phyloP scores from a whole-genome alignment of 2,329 filamentous ascomycete species.

The Leptographium lundbergii region DNA sequence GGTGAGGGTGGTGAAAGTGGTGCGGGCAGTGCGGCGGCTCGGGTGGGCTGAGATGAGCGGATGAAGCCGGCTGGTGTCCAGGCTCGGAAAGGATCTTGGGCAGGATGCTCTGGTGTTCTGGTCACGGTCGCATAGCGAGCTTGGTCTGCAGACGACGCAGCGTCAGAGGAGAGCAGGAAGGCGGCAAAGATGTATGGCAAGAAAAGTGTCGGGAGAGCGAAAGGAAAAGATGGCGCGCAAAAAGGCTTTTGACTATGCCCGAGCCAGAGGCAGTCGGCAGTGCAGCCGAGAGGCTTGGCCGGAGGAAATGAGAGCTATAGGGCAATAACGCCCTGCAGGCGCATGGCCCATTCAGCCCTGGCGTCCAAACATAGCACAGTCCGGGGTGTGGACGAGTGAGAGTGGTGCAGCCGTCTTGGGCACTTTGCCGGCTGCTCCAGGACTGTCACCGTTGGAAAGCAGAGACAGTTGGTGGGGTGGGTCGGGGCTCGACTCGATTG shows the following conservation, averaged over 20 bases:
- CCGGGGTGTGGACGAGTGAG: background rate
- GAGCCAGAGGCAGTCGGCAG: background rate
- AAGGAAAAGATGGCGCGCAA: background rate
- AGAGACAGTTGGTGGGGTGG: background rate
- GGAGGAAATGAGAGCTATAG: background rate
- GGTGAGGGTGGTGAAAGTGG: background rate
- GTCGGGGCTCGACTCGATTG: background rate
- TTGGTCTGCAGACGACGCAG: background rate
- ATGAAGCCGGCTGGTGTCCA: background rate
- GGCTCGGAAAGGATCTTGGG: background rate
- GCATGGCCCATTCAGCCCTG: background rate
- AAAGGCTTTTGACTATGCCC: background rate
- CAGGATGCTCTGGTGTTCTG: background rate
- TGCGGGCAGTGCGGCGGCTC: background rate
- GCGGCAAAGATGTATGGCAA: background rate
- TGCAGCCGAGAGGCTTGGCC: background rate
- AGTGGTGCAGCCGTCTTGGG: background rate
- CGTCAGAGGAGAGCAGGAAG: background rate
- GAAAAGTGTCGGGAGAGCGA: background rate
- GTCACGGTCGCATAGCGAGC: background rate
- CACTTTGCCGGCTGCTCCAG: background rate
- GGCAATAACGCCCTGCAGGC: background rate
- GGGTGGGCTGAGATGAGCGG: background rate
- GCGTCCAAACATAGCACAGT: background rate
- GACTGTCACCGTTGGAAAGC: background rate